phyloP scores from a whole-genome alignment of 768 basidiomycete genomes.

The Boletus subparvulus region DNA sequence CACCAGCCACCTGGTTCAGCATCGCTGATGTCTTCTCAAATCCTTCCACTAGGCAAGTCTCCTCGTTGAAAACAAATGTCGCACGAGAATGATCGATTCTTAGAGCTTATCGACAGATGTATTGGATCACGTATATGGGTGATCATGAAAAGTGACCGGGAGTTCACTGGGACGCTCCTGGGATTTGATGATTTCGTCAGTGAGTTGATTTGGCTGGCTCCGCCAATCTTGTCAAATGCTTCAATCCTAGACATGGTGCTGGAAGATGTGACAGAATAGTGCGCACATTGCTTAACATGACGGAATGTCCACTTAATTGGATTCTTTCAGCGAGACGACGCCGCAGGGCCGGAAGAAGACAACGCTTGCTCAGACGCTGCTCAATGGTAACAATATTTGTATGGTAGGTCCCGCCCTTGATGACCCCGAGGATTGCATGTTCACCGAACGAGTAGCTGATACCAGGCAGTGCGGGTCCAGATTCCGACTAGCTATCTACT shows the following conservation, averaged over 20 bases:
- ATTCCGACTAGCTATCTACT: conserved; percentile 23
- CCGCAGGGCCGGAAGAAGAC: conserved; percentile 79
- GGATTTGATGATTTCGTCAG: conserved; percentile 99
- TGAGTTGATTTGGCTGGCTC: conserved; percentile 48
- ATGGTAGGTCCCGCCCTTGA: conserved; percentile 59
- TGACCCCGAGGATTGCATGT: not conserved
- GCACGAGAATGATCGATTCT: not conserved
- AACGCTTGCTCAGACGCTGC: conserved; percentile 78
- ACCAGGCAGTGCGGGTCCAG: conserved; percentile 70
- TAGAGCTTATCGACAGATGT: conserved; percentile 95
- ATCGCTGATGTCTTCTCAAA: conserved; percentile 81
- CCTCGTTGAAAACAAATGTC: not conserved
- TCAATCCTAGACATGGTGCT: conserved; percentile 76
- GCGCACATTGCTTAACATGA: conserved; percentile 30
- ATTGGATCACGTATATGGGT: conserved; percentile 98
- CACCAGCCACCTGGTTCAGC: not conserved
- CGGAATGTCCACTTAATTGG: not conserved
- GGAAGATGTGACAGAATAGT: conserved; percentile 98
- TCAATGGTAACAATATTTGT: conserved; percentile 96
- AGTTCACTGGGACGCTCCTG: conserved; percentile 91
- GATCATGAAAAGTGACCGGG: conserved; percentile 96
- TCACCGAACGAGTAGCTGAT: conserved; percentile 46
- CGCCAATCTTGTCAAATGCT: not conserved
- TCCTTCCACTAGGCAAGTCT: conserved; percentile 79
- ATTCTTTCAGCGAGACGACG: conserved; percentile 70